These are phyloP conservation scores for Umbelopsis ramanniana DNA, from an alignment of 192 early-diverging fungal genomes.

Conservation along the genomic window DNA sequence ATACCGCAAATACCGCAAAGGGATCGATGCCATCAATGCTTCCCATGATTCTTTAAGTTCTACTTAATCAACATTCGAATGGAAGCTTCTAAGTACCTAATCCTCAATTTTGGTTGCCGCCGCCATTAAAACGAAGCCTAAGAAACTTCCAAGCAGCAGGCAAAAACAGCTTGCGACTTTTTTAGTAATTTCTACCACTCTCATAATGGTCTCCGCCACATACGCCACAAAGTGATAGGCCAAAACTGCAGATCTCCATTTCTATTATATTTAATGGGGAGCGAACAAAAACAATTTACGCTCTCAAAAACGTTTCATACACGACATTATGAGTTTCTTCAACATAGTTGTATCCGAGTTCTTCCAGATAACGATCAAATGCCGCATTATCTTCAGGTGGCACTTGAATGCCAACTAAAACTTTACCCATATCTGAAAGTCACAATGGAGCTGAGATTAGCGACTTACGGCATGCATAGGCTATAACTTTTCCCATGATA, in stretches of 20 bases:
- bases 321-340: conserved; percentile 93
- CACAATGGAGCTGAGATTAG: background rate
- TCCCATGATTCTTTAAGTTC: background rate
- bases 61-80: background rate
- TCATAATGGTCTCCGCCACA: background rate
- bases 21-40: background rate
- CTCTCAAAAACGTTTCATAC: conserved; percentile 82
- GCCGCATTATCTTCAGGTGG: conserved; percentile 59
- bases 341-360: conserved; percentile 83
- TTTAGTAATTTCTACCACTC: conserved; percentile 1
- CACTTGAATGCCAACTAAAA: conserved; percentile 94
- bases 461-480: background rate
- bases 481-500: background rate
- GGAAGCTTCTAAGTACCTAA: conserved; percentile 6
- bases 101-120: background rate
- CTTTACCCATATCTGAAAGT: conserved; percentile 83
- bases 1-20: background rate
- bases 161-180: background rate
- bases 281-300: background rate
- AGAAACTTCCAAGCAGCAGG: background rate
- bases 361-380: conserved; percentile 81
- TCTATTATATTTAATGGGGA: background rate
- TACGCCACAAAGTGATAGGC: conserved; percentile 4
- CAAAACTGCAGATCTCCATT: background rate
- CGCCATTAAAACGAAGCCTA: background rate